Evolutionary conservation across 2,329 filamentous ascomycete genomes (phyloP), one percentile per base, ranked within the genome.

Genomic region (Trichoderma gracile): DNA sequence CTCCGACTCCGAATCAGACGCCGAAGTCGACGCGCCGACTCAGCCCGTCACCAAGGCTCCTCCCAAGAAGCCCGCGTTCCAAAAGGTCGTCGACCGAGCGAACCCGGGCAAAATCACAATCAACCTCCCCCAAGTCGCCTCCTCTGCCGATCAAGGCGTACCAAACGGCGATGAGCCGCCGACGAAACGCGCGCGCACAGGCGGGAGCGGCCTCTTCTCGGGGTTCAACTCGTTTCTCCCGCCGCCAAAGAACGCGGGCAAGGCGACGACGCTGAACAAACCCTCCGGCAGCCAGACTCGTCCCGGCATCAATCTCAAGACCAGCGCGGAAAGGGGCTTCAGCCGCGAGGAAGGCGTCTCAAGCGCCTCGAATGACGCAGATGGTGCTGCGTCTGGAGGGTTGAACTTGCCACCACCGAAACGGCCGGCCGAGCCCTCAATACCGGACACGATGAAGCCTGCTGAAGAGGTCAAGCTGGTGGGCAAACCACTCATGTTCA

Each of bases 191-290:
- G 82, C 85, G 19, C 87, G 87, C 56, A 85, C 85, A 1, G 74
- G 77, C 8, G 84, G 71, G 3, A 72, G 77, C 8, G 86, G 88
- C 30, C 83, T 84, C 5, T 93, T 96, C 71, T 84, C 90, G 58
- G 90, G 89, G 2, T 95, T 97, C 80, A 95, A 94, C 74, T 88
- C 92, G 2, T 87, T 97, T 69, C 82, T 98, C 21, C 94, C 94
- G 3, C 83, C 93, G 27, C 93, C 94, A 4, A 98, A 97, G 74
- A 82, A 84, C 67, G 72, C 78, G 17, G 78, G 75, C 17, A 74
- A 76, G 57, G 71, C 77, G 14, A 54, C 68, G 0, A 54, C 68
- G 0, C 61, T 71, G 33, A 73, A 63, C 40, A 55, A 64, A 25
- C 25, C 64, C 9, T 17, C 23, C 2, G 40, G 19, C 40, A 75